A percentile compares a stretch with the other conserved stretches of the same genome.
Evolutionary conservation across 1,284 basidiomycete species (phyloP).

Genomic region (Sanguinoderma infundibulare): DNA sequence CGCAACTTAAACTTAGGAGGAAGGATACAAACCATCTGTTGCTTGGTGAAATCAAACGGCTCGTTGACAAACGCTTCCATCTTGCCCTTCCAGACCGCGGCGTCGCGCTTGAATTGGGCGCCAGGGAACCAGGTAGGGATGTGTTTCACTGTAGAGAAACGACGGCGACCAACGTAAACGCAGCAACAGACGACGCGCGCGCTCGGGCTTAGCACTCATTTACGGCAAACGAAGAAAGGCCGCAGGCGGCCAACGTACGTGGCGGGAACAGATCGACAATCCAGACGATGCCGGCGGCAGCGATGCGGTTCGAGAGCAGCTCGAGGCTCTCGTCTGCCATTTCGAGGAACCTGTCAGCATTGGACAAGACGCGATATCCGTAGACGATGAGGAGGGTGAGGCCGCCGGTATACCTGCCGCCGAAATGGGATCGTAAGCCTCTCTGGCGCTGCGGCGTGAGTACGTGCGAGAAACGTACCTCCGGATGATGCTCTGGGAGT

Average conservation of each 20-base stretch:
- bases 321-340: conserved; percentile 67
- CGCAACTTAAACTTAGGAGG: neutral
- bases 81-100: conserved; percentile 63
- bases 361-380: conserved; percentile 58
- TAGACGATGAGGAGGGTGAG: conserved; percentile 67
- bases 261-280: conserved; percentile 65
- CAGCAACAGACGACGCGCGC: neutral
- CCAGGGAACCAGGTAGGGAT: conserved; percentile 41
- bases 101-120: conserved; percentile 47
- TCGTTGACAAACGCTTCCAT: conserved; percentile 69
- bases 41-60: conserved; percentile 63
- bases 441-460: neutral
- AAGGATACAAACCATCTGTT: conserved; percentile 52
- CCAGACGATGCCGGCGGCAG: conserved; percentile 69
- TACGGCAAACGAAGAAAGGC: neutral
- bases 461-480: conserved; percentile 19
- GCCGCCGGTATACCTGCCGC: conserved; percentile 57
- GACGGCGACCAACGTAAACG: neutral
- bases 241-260: conserved; percentile 16
- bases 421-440: neutral
- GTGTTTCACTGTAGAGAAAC: conserved; percentile 28
- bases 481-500: conserved; percentile 36
- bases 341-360: conserved; percentile 57
- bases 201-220: neutral
- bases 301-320: conserved; percentile 58